phyloP scores from a whole-genome alignment of 148 eudicot genomes.

The Camellia sinensis region DNA sequence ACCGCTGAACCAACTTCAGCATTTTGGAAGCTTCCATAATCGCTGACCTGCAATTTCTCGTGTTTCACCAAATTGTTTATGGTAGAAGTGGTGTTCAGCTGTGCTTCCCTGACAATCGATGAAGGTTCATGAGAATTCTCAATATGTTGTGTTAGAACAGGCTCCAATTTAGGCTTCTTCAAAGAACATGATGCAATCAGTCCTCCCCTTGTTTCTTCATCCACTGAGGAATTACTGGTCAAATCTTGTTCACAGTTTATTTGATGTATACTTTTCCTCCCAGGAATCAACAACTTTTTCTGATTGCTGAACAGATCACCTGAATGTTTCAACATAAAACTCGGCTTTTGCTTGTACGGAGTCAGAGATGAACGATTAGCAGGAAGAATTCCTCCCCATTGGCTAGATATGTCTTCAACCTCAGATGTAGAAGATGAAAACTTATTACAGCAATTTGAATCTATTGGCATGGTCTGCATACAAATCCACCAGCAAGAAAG shows the following conservation, averaged over 20 bases:
- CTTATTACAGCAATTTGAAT: slow-evolving; percentile 28
- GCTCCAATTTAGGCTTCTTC: slow-evolving; percentile 57
- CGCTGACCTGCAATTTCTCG: slow-evolving; percentile 20
- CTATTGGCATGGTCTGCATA: slow-evolving; percentile 39
- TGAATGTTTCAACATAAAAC: slow-evolving; percentile 30
- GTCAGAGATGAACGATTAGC: slow-evolving; percentile 72
- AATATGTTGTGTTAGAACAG: slow-evolving; percentile 19
- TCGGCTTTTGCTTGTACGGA: slow-evolving; percentile 32
- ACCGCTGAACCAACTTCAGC: slow-evolving; percentile 19
- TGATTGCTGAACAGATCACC: slow-evolving; percentile 26
- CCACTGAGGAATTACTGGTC: slow-evolving; percentile 27
- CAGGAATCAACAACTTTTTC: slow-evolving; percentile 27
- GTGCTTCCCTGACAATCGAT: slow-evolving; percentile 19
- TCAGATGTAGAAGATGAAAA: slow-evolving; percentile 32
- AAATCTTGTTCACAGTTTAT: slow-evolving; percentile 31
- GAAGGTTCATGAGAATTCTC: slow-evolving; percentile 20
- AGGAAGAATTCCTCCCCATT: slow-evolving; percentile 54
- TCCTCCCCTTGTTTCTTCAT: slow-evolving; percentile 26
- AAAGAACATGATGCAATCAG: slow-evolving; percentile 32
- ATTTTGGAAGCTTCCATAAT: slow-evolving; percentile 18
- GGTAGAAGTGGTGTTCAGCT: neutral
- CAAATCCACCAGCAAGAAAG: slow-evolving; percentile 20
- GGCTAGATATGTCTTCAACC: slow-evolving; percentile 30
- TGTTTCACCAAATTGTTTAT: slow-evolving; percentile 14
- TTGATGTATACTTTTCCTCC: slow-evolving; percentile 22